Percentiles rank a stretch among this genome's conserved stretches.
Conservation (phyloP, 768 basidiomycete species). For the Tylopilus vinaceipallidus region DNA sequence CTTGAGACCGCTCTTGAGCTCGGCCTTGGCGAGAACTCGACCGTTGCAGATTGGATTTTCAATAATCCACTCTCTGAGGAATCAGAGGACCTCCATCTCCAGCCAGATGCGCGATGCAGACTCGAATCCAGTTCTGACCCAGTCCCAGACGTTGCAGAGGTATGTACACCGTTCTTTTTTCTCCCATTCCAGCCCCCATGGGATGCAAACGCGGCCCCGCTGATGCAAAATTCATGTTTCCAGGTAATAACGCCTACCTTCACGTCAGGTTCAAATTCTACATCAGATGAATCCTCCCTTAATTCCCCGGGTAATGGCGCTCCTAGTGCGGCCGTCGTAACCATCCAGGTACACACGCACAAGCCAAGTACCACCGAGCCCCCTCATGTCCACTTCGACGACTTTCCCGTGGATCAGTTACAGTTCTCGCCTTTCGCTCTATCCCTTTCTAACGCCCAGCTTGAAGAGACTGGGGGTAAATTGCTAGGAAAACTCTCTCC, state of each 20-base stretch:
- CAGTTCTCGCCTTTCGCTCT: constrained; percentile 23
- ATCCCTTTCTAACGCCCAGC: constrained; percentile 7
- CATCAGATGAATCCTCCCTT: constrained; percentile 42
- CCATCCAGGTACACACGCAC: constrained; percentile 23
- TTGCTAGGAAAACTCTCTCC: constrained; percentile 2
- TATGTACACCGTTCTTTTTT: constrained; percentile 16
- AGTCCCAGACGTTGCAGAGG: constrained; percentile 26
- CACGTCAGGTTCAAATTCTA: constrained; percentile 40
- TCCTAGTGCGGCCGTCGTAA: constrained; percentile 13
- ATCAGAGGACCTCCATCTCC: constrained; percentile 41
- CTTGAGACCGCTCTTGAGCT: constrained; percentile 71
- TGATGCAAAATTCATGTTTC: constrained; percentile 11
- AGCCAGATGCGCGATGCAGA: background rate
- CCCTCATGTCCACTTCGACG: constrained; percentile 31
- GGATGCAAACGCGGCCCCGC: background rate
- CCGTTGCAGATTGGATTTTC: constrained; percentile 73
- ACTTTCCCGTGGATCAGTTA: constrained; percentile 31
- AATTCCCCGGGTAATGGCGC: constrained; percentile 23
- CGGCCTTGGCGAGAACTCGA: constrained; percentile 55
- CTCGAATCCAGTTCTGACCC: constrained; percentile 7
- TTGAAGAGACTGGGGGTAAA: background rate
- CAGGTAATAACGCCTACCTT: constrained; percentile 33
- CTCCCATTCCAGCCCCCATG: background rate
- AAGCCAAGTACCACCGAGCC: constrained; percentile 30
- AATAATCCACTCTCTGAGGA: constrained; percentile 57